Conservation (phyloP, 2,329 filamentous ascomycete genomes). For the Colletotrichum truncatum region DNA sequence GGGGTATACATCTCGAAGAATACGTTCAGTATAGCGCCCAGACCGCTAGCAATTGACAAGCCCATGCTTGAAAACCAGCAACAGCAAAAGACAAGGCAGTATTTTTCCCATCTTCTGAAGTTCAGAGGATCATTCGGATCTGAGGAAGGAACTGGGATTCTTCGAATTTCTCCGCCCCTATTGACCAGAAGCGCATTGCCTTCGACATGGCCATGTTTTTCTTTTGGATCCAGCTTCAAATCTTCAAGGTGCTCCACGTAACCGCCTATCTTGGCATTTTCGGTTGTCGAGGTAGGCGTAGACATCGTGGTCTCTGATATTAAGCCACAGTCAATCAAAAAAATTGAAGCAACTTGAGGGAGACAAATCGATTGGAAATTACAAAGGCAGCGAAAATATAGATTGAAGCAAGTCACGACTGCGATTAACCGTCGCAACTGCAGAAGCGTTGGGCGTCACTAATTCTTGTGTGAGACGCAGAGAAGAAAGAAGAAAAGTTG, state of each 20-base stretch:
- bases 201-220: conserved; percentile 3
- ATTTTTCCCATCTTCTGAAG: conserved; percentile 35
- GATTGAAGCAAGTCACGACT: conserved; percentile 5
- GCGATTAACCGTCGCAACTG: conserved; percentile 25
- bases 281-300: not conserved
- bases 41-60: conserved; percentile 60
- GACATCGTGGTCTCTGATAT: not conserved
- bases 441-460: not conserved
- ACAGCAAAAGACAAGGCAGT: conserved; percentile 33
- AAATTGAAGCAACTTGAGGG: not conserved
- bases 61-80: conserved; percentile 42
- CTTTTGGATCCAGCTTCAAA: not conserved
- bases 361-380: not conserved
- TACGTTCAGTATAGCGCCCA: conserved; percentile 47
- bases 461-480: not conserved
- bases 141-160: conserved; percentile 31
- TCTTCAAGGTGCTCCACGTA: conserved; percentile 10
- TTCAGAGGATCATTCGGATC: conserved; percentile 39
- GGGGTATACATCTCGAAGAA: conserved; percentile 43
- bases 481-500: not conserved
- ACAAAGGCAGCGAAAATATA: no score
- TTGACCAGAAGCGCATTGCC: conserved; percentile 27
- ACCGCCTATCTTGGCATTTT: not conserved
- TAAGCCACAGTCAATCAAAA: no score
- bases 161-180: conserved; percentile 29